phyloP scores from a whole-genome alignment of 2,329 filamentous ascomycete genomes.

The Dactylonectria estremocensis region DNA sequence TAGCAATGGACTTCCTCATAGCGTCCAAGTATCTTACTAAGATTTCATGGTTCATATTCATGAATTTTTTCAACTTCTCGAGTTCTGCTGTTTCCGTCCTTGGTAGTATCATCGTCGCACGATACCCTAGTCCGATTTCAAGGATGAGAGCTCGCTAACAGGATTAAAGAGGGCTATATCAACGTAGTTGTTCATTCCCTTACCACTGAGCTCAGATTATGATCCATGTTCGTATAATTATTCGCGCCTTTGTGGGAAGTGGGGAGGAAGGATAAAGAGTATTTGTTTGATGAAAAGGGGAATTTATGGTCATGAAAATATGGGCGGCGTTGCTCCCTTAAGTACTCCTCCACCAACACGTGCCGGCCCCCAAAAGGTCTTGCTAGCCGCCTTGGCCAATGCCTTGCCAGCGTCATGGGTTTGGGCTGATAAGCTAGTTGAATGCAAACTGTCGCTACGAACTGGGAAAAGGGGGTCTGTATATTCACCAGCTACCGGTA shows the following conservation, averaged over 20 bases:
- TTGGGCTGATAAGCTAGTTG: background rate
- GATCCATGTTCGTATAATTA: slow-evolving; percentile 2
- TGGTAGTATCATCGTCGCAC: background rate
- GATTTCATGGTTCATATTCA: background rate
- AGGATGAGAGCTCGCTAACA: background rate
- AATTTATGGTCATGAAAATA: background rate
- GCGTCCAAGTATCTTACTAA: slow-evolving; percentile 1
- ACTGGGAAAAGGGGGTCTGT: too few species aligned
- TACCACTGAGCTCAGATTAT: background rate
- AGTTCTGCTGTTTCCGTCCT: background rate
- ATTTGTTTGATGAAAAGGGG: background rate
- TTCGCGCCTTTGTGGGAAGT: background rate
- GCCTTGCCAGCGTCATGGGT: background rate
- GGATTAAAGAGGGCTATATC: background rate
- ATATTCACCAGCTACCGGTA: too few species aligned
- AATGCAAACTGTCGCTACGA: too few species aligned
- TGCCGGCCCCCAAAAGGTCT: background rate
- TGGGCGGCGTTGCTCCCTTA: background rate
- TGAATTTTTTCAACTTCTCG: slow-evolving; percentile 4
- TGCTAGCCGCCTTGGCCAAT: background rate
- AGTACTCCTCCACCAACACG: background rate
- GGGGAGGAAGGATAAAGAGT: slow-evolving; percentile 1
- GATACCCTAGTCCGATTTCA: slow-evolving; percentile 1
- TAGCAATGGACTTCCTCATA: background rate
- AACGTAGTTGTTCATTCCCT: background rate